Conservation (phyloP, 192 early-diverging fungal genomes). For the Chytriomyces sp. region DNA sequence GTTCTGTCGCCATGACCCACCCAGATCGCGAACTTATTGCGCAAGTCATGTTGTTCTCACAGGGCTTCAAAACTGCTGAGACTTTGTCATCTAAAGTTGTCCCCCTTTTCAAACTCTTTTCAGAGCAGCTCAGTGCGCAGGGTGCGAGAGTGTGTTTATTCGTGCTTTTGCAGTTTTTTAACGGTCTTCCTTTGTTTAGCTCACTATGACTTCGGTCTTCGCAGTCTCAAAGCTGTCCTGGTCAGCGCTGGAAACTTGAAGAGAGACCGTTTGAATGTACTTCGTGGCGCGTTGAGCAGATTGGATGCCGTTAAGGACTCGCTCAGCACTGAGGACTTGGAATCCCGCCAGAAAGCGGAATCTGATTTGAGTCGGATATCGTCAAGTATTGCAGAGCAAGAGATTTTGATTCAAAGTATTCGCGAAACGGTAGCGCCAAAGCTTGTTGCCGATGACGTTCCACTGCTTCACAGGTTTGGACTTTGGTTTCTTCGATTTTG, state of each 20-base stretch:
- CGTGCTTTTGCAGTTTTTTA: background rate
- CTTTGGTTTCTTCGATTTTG: conserved; percentile 19
- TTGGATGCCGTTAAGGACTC: conserved; percentile 52
- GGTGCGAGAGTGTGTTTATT: background rate
- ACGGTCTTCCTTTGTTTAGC: conserved; percentile 34
- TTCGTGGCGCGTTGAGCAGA: conserved; percentile 45
- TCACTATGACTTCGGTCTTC: conserved; percentile 99
- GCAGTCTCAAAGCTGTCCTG: conserved; percentile 97
- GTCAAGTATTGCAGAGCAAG: conserved; percentile 77
- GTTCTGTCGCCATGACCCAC: conserved; percentile 98
- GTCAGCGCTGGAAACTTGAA: conserved; percentile 99
- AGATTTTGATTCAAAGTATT: conserved; percentile 94
- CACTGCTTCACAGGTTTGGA: conserved; percentile 70
- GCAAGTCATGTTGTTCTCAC: conserved; percentile 99
- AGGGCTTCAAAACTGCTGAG: conserved; percentile 98
- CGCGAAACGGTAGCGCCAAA: conserved; percentile 98
- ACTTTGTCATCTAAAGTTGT: conserved; percentile 92
- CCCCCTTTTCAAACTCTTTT: conserved; percentile 94
- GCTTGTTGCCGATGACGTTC: conserved; percentile 95
- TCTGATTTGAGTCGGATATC: conserved; percentile 55
- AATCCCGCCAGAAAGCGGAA: conserved; percentile 38
- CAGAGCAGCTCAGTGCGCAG: conserved; percentile 92
- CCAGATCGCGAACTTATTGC: conserved; percentile 98
- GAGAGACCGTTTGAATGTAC: conserved; percentile 69
- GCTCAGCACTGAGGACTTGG: conserved; percentile 35